Percentiles rank a stretch among this genome's conserved stretches.
Evolutionary conservation across 1,139 yeast genomes (phyloP).

Genomic region (Blastobotrys apis): DNA sequence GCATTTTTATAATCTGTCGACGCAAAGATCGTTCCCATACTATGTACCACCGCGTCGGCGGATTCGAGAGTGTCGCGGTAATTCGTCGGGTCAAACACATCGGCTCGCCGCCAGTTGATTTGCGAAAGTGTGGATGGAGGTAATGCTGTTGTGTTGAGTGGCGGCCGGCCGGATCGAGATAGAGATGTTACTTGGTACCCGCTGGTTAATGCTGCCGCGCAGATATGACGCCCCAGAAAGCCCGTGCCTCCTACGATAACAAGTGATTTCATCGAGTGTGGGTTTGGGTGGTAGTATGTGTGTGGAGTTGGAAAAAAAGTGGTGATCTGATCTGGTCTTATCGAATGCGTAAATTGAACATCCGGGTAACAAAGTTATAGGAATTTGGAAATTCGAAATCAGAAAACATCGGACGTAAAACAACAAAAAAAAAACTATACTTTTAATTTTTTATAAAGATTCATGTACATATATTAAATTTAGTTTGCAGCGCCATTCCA

Average conservation of each 20-base stretch:
- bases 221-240: conserved; percentile 67
- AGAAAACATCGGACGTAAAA: no score
- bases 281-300: neutral
- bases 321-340: neutral
- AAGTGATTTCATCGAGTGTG: conserved; percentile 29
- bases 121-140: conserved; percentile 46
- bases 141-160: conserved; percentile 16
- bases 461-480: neutral
- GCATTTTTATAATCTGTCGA: conserved; percentile 60
- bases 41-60: conserved; percentile 71
- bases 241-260: conserved; percentile 88
- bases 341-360: no score
- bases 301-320: neutral
- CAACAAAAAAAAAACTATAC: no score
- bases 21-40: conserved; percentile 70
- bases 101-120: conserved; percentile 66
- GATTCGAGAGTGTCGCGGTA: conserved; percentile 37
- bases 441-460: no score
- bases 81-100: conserved; percentile 56
- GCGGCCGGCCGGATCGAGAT: conserved; percentile 36
- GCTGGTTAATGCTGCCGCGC: conserved; percentile 58
- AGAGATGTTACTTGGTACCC: conserved; percentile 66
- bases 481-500: conserved; percentile 23
- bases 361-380: no score
- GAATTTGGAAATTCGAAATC: no score